Conservation (phyloP, 345 rosid genomes). For the Gossypium sturtianum region DNA sequence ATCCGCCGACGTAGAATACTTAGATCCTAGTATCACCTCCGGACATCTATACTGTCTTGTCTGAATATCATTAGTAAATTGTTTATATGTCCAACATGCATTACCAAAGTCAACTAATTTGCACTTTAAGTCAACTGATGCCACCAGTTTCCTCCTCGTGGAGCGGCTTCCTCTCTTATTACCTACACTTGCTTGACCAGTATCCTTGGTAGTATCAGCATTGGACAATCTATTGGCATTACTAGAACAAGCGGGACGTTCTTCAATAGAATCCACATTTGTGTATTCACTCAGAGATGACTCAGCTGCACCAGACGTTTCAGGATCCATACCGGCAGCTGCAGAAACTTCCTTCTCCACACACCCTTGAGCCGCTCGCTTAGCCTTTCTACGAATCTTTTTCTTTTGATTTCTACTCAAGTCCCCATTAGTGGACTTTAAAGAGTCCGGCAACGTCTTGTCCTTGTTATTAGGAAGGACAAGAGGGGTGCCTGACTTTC, state of each 20-base stretch:
- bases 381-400: constrained; percentile 53
- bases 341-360: constrained; percentile 35
- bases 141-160: constrained; percentile 37
- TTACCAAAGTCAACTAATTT: constrained; percentile 76
- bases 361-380: constrained; percentile 49
- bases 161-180: constrained; percentile 44
- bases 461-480: constrained; percentile 42
- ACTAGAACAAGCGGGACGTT: constrained; percentile 29
- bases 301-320: constrained; percentile 31
- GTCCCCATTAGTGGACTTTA: constrained; percentile 40
- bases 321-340: constrained; percentile 34
- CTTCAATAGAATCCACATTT: constrained; percentile 30
- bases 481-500: constrained; percentile 39
- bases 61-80: constrained; percentile 67
- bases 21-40: constrained; percentile 70
- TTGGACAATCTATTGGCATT: constrained; percentile 27
- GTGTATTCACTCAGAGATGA: constrained; percentile 21
- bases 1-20: constrained; percentile 70
- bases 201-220: constrained; percentile 34
- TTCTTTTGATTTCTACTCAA: constrained; percentile 53
- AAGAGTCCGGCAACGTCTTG: constrained; percentile 28
- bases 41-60: constrained; percentile 77
- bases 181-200: constrained; percentile 23
- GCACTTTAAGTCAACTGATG: constrained; percentile 47
- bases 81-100: constrained; percentile 82